These are phyloP conservation scores for Melastoma candidum DNA, from an alignment of 441 rosid species.

Conservation along the genomic window DNA sequence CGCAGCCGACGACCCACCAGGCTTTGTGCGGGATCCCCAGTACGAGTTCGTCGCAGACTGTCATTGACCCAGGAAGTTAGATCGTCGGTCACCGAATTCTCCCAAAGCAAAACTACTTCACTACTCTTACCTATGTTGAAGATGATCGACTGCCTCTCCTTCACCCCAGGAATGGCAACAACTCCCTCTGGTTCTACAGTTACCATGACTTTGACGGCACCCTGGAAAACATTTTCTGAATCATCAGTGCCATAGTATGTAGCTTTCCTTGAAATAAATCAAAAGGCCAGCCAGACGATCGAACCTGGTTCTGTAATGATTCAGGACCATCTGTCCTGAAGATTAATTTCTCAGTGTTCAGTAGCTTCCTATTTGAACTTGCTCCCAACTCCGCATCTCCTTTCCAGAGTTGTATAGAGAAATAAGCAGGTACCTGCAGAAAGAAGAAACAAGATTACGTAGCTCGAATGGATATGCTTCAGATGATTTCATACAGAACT, in stretches of 20 bases:
- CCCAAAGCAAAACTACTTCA: background rate
- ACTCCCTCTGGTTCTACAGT: conserved; percentile 79
- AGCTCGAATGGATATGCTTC: too few relatives aligned
- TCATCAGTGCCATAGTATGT: conserved; percentile 1
- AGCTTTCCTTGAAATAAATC: background rate
- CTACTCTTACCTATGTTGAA: conserved; percentile 62
- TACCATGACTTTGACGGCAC: conserved; percentile 42
- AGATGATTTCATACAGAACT: background rate
- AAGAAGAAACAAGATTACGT: background rate
- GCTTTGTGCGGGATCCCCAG: conserved; percentile 18
- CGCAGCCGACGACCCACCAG: conserved; percentile 58
- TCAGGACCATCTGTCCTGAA: conserved; percentile 48
- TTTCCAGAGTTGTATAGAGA: conserved; percentile 49
- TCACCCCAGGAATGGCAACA: conserved; percentile 52
- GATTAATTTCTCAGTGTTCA: conserved; percentile 70
- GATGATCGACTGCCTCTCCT: conserved; percentile 46
- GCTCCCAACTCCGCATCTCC: conserved; percentile 16
- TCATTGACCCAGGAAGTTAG: conserved; percentile 3
- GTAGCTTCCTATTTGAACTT: conserved; percentile 41
- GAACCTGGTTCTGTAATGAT: conserved; percentile 39
- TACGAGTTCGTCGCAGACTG: conserved; percentile 15
- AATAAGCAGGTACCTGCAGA: conserved; percentile 56
- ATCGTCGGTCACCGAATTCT: background rate
- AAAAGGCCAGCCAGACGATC: conserved; percentile 1
- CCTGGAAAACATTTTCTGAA: conserved; percentile 26